These are phyloP conservation scores for Leccinum boreale DNA, from an alignment of 768 basidiomycete genomes.

Conservation along the genomic window DNA sequence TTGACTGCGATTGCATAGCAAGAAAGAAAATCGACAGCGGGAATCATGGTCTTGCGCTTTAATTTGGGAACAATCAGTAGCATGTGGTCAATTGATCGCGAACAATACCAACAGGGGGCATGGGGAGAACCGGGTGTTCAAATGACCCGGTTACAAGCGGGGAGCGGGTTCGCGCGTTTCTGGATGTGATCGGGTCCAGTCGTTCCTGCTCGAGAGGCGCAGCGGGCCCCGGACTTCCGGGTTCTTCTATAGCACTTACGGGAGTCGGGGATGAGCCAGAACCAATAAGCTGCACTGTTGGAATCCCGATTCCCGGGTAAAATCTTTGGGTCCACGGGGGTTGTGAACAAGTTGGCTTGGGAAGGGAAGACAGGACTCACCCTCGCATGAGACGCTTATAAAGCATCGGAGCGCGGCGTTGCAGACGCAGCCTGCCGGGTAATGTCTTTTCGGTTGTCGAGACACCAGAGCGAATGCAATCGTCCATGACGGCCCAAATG, in stretches of 20 bases:
- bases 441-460: slow-evolving; percentile 74
- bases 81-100: not conserved
- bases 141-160: slow-evolving; percentile 67
- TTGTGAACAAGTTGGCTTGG: slow-evolving; percentile 5
- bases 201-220: slow-evolving; percentile 1
- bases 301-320: slow-evolving; percentile 46
- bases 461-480: slow-evolving; percentile 84
- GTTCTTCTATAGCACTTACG: slow-evolving; percentile 25
- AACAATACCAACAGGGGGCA: slow-evolving; percentile 66
- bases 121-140: slow-evolving; percentile 74
- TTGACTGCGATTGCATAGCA: slow-evolving; percentile 95
- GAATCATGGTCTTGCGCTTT: slow-evolving; percentile 82
- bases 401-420: slow-evolving; percentile 82
- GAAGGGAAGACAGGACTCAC: slow-evolving; percentile 34
- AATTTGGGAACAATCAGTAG: slow-evolving; percentile 1
- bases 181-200: slow-evolving; percentile 1
- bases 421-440: slow-evolving; percentile 79
- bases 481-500: slow-evolving; percentile 92
- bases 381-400: slow-evolving; percentile 91
- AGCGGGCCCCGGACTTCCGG: slow-evolving; percentile 6
- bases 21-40: slow-evolving; percentile 89
- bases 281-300: slow-evolving; percentile 37
- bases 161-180: slow-evolving; percentile 19
- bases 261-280: slow-evolving; percentile 15
- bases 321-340: slow-evolving; percentile 38